Conservation (phyloP, 805 yeast genomes). For the Candida suzukii region DNA sequence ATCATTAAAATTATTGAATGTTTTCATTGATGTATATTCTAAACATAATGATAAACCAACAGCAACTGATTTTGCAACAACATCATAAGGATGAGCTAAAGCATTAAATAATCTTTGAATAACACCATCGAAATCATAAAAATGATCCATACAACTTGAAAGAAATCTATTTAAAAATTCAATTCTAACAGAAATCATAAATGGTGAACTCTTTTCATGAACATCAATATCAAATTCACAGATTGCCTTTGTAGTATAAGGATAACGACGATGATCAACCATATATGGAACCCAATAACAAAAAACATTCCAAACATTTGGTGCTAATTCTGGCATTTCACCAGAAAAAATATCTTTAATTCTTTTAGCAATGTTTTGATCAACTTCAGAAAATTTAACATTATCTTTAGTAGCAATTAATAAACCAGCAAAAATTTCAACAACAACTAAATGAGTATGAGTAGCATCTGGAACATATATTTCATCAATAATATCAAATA, state of each 20-base stretch:
- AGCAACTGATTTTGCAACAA: conserved; percentile 65
- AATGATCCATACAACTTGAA: conserved; percentile 26
- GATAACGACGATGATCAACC: conserved; percentile 61
- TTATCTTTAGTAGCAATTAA: conserved; percentile 41
- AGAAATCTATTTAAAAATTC: conserved; percentile 41
- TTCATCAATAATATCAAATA: conserved; percentile 41
- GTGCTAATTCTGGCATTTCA: conserved; percentile 68
- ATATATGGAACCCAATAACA: conserved; percentile 68
- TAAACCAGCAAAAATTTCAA: conserved; percentile 66
- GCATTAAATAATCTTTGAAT: conserved; percentile 38
- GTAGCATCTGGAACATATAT: conserved; percentile 62
- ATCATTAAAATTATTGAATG: conserved; percentile 22
- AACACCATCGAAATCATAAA: conserved; percentile 39
- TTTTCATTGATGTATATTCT: conserved; percentile 10
- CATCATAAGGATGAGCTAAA: conserved; percentile 62
- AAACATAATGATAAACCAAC: conserved; percentile 39
- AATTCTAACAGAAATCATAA: conserved; percentile 56
- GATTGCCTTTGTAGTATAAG: conserved; percentile 39
- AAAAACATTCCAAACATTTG: conserved; percentile 67
- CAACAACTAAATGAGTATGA: conserved; percentile 64
- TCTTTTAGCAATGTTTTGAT: conserved; percentile 37
- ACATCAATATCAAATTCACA: conserved; percentile 39
- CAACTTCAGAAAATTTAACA: conserved; percentile 30
- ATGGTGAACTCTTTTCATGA: conserved; percentile 49
- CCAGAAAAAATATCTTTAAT: conserved; percentile 39